These are phyloP conservation scores for Ilex paraguariensis DNA, from an alignment of 305 asterid species.

Conservation along the genomic window DNA sequence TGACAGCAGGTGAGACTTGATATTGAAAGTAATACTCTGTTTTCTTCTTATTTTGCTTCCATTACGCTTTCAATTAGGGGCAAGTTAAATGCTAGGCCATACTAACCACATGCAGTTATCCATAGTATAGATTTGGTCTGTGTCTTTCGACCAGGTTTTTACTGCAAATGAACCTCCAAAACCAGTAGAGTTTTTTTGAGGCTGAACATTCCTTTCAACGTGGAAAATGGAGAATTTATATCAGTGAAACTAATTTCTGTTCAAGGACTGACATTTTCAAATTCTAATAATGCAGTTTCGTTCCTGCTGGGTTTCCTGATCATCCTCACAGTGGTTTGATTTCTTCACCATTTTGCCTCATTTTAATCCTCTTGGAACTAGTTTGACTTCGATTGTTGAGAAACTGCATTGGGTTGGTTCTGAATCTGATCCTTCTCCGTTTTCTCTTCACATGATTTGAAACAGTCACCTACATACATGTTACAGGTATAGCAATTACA, in stretches of 20 bases:
- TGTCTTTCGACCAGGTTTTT: no score
- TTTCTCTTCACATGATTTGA: conserved; percentile 56
- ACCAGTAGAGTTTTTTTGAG: no score
- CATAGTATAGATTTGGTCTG: no score
- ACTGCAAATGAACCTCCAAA: no score
- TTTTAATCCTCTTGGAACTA: not conserved
- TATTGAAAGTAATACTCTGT: no score
- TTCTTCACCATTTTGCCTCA: not conserved
- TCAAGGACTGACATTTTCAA: not conserved
- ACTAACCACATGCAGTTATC: no score
- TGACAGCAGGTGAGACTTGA: no score
- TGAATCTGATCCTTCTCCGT: not conserved
- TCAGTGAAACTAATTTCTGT: not conserved
- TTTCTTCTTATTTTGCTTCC: no score
- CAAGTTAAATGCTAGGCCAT: no score
- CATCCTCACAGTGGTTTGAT: conserved; percentile 90
- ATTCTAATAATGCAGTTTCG: conserved; percentile 44
- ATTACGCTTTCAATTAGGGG: no score
- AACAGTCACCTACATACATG: conserved; percentile 74
- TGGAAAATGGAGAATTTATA: no score
- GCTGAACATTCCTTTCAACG: no score
- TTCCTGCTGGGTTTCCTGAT: conserved; percentile 96
- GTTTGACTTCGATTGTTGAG: not conserved
- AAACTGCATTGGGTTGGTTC: not conserved
- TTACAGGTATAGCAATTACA: conserved; percentile 47